These are phyloP conservation scores for Saussurea involucrata DNA, from an alignment of 129 eudicot species.

Conservation along the genomic window DNA sequence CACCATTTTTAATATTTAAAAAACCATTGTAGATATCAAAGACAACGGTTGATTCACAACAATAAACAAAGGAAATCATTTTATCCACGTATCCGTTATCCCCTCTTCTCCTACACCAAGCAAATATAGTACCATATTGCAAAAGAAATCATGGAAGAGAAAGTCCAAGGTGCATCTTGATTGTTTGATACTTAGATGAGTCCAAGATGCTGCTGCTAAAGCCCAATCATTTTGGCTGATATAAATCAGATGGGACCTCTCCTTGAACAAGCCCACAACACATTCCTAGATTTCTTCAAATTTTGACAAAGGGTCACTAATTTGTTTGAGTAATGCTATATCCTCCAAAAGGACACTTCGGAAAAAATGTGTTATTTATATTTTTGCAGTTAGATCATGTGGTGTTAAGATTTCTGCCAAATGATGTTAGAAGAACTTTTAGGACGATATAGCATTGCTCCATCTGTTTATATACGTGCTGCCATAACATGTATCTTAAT, in stretches of 20 bases:
- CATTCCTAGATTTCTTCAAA: neutral
- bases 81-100: neutral
- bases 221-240: neutral
- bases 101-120: neutral
- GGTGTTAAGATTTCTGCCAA: neutral
- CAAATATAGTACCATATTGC: neutral
- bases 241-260: neutral
- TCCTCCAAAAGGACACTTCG: neutral
- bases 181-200: neutral
- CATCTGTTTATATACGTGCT: no score
- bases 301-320: neutral
- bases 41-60: neutral
- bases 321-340: neutral
- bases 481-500: no score
- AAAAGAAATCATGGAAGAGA: no score
- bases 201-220: neutral
- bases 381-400: neutral
- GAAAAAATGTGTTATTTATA: neutral
- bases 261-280: neutral
- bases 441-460: no score
- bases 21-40: neutral
- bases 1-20: neutral
- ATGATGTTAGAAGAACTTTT: neutral
- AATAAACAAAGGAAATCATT: neutral
- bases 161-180: neutral